These are phyloP conservation scores for Quercus ilex DNA, from an alignment of 306 rosid genomes.

Conservation along the genomic window DNA sequence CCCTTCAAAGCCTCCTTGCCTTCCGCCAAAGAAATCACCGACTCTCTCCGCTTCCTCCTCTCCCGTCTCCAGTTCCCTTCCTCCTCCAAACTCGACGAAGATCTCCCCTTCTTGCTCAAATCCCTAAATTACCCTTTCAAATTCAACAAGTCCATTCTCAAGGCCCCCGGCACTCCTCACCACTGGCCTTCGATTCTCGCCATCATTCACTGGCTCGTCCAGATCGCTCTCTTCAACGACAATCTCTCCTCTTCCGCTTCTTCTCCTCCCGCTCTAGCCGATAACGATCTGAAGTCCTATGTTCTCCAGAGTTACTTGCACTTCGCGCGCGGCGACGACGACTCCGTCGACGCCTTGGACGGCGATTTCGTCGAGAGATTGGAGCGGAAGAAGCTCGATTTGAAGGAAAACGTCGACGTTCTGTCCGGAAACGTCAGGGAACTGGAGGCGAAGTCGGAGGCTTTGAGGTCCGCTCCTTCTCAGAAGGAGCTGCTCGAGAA, in stretches of 20 bases:
- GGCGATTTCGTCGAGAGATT: constrained; percentile 34
- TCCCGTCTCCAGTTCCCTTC: constrained; percentile 42
- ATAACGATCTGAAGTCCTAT: constrained; percentile 41
- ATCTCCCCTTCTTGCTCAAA: constrained; percentile 59
- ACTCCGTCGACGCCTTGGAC: constrained; percentile 51
- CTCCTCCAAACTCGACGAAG: constrained; percentile 63
- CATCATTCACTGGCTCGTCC: constrained; percentile 87
- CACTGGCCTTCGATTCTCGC: constrained; percentile 85
- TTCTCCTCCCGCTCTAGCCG: constrained; percentile 15
- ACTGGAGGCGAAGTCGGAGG: constrained; percentile 41
- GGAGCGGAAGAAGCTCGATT: constrained; percentile 37
- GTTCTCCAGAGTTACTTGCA: constrained; percentile 42
- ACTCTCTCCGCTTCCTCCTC: constrained; percentile 59
- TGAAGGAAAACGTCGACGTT: constrained; percentile 29
- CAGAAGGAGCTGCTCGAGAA: constrained; percentile 59
- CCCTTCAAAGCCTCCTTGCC: constrained; percentile 58
- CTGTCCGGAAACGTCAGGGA: constrained; percentile 9
- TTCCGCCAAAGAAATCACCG: constrained; percentile 67
- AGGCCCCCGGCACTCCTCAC: constrained; percentile 79
- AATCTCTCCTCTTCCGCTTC: constrained; percentile 25
- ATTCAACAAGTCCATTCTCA: constrained; percentile 63
- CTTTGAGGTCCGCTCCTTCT: constrained; percentile 41
- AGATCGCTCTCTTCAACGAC: constrained; percentile 40
- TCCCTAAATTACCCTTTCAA: constrained; percentile 61
- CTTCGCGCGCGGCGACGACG: constrained; percentile 63